Evolutionary conservation across 345 rosid genomes (phyloP).

Genomic region (Citrus glauca): DNA sequence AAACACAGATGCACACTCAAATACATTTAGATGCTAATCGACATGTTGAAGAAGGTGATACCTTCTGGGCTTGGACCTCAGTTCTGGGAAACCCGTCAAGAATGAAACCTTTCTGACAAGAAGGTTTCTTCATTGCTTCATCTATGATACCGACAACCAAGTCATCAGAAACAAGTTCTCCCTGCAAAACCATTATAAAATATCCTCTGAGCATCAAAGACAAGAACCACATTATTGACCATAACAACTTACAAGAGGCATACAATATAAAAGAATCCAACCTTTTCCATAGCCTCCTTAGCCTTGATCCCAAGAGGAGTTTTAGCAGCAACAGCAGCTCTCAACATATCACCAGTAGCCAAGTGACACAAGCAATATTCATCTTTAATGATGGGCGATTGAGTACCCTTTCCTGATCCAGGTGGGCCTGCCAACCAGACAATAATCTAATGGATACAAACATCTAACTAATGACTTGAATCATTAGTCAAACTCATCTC

Average conservation of each 20-base stretch:
- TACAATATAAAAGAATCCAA: slow-evolving; percentile 13
- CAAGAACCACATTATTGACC: neutral
- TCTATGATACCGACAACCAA: slow-evolving; percentile 93
- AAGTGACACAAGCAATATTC: slow-evolving; percentile 95
- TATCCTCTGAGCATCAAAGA: slow-evolving; percentile 8
- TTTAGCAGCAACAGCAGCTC: slow-evolving; percentile 95
- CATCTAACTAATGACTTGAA: neutral
- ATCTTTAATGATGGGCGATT: slow-evolving; percentile 88
- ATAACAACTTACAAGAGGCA: neutral
- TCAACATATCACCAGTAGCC: slow-evolving; percentile 98
- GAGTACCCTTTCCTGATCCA: slow-evolving; percentile 98
- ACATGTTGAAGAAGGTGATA: slow-evolving; percentile 15
- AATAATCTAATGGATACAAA: neutral
- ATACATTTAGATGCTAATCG: neutral
- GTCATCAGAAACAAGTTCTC: slow-evolving; percentile 94
- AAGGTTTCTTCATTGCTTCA: slow-evolving; percentile 91
- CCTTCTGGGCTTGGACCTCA: slow-evolving; percentile 88
- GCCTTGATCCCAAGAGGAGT: slow-evolving; percentile 95
- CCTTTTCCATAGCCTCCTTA: slow-evolving; percentile 98
- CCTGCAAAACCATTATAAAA: slow-evolving; percentile 39
- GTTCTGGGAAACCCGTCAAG: slow-evolving; percentile 98
- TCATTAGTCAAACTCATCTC: neutral
- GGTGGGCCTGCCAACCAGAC: slow-evolving; percentile 76
- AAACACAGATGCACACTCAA: slow-evolving; percentile 22
- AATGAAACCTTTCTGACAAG: slow-evolving; percentile 89